These are phyloP conservation scores for Cinnamomum chago DNA, from an alignment of 164 flowering plant species.

Conservation along the genomic window DNA sequence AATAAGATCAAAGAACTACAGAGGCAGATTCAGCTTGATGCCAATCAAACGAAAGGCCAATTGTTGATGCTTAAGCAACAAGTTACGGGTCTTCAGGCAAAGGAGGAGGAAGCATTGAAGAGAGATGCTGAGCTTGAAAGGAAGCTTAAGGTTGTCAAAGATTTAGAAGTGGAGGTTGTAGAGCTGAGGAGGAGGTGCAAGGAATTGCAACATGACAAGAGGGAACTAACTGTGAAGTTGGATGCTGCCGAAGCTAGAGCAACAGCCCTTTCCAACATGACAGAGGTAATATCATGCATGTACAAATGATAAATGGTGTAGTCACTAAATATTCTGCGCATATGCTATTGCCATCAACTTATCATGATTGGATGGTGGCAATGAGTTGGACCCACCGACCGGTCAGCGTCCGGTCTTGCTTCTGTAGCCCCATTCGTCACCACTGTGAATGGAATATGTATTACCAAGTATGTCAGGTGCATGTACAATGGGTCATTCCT, in stretches of 20 bases:
- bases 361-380: too few relatives aligned
- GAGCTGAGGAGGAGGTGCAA: slow-evolving; percentile 86
- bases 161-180: slow-evolving; percentile 72
- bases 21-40: slow-evolving; percentile 89
- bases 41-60: slow-evolving; percentile 90
- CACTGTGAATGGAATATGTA: too few relatives aligned
- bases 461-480: too few relatives aligned
- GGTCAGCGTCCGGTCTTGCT: too few relatives aligned
- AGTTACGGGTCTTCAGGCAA: slow-evolving; percentile 71
- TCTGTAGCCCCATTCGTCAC: too few relatives aligned
- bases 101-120: slow-evolving; percentile 71
- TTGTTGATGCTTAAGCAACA: slow-evolving; percentile 86
- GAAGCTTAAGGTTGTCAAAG: slow-evolving; percentile 77
- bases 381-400: too few relatives aligned
- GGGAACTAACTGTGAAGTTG: slow-evolving; percentile 72
- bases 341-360: too few relatives aligned
- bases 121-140: slow-evolving; percentile 66
- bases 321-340: too few relatives aligned
- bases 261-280: slow-evolving; percentile 62
- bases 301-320: too few relatives aligned
- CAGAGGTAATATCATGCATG: slow-evolving; percentile 53
- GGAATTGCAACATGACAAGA: slow-evolving; percentile 91
- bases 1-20: slow-evolving; percentile 87
- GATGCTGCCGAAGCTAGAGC: slow-evolving; percentile 75
- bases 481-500: too few relatives aligned